Base-by-base conservation (phyloP, 768 basidiomycete species). In the Tubosaeta sp. region DNA sequence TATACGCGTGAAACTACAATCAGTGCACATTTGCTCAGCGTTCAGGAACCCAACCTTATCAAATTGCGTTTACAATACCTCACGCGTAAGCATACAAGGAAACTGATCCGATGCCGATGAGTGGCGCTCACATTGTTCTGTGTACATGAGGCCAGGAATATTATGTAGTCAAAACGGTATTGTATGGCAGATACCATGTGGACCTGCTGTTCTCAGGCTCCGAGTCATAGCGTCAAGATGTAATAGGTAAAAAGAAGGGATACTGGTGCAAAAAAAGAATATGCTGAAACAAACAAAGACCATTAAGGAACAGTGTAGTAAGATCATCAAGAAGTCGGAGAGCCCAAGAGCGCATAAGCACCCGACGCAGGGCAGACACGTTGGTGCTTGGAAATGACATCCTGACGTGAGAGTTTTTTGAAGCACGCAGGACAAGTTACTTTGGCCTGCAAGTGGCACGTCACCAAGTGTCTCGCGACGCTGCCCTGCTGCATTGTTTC, bases 401-500 rank as follows among this genome's bases (percentile, higher is more conserved):
- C 64, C 27, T 56, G 57, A 25, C 64, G 64, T 19, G 64, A 65
- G 37, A 65, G 25, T 38, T 66, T 61, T 49, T 65, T 65, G 47
- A 43, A 66, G 53, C 64, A 65, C 57, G 56, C 53, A 3, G 64
- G 62, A 42, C 64, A 65, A 5, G 62, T 59, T 33, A 66, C 64
- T 33, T 66, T 65, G 2, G 59, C 62, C 38, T 62, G 64, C 3
- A 65, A 49, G 44, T 65, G 65, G 41, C 65, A 61, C 4, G 64
- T 61, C 17, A 65, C 65, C 55, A 59, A 43, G 26, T 65, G 65
- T 33, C 65, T 64, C 10, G 62, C 64, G 19, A 65, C 59, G 52
- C 62, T 66, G 26, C 65, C 64, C 37, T 64, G 64, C 13, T 65
- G 65, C 64, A 65, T 65, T 27, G 22, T 52, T 27, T 58, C 57